Evolutionary conservation across 1,284 basidiomycete genomes (phyloP).

Genomic region (Leccinum huronense): DNA sequence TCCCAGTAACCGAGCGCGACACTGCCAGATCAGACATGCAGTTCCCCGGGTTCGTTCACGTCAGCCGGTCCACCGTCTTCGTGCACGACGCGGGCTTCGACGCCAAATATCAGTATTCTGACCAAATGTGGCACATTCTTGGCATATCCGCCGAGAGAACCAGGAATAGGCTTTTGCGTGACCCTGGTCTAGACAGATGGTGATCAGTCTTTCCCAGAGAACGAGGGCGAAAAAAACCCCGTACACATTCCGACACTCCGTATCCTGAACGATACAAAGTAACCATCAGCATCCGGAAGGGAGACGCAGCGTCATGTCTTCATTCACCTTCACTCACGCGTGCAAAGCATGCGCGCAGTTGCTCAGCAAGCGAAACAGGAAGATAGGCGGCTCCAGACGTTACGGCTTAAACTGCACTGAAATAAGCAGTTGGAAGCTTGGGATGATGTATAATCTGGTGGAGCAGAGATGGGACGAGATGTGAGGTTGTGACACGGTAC

Average conservation of each 20-base stretch:
- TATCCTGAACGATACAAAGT: constrained; percentile 47
- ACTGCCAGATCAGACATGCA: constrained; percentile 55
- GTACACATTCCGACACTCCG: constrained; percentile 72
- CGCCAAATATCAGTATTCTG: constrained; percentile 60
- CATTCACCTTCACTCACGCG: constrained; percentile 48
- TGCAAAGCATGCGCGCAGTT: constrained; percentile 40
- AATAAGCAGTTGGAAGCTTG: constrained; percentile 47
- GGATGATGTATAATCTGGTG: constrained; percentile 64
- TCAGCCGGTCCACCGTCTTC: constrained; percentile 59
- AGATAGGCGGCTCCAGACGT: constrained; percentile 66
- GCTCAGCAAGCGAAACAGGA: constrained; percentile 51
- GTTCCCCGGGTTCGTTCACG: constrained; percentile 62
- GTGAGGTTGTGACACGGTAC: constrained; percentile 50
- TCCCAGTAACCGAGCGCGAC: constrained; percentile 68
- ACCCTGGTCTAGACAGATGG: constrained; percentile 49
- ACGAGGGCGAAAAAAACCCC: constrained; percentile 22
- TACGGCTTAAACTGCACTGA: constrained; percentile 50
- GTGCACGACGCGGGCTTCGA: constrained; percentile 61
- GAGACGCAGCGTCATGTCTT: background rate
- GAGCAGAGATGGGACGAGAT: constrained; percentile 62
- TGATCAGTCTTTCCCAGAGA: background rate
- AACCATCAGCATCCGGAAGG: constrained; percentile 1
- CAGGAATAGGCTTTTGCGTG: constrained; percentile 45
- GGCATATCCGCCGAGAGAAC: constrained; percentile 45
- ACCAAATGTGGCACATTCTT: constrained; percentile 45